phyloP scores from a whole-genome alignment of 768 basidiomycete species.

The Russula dissimulans region DNA sequence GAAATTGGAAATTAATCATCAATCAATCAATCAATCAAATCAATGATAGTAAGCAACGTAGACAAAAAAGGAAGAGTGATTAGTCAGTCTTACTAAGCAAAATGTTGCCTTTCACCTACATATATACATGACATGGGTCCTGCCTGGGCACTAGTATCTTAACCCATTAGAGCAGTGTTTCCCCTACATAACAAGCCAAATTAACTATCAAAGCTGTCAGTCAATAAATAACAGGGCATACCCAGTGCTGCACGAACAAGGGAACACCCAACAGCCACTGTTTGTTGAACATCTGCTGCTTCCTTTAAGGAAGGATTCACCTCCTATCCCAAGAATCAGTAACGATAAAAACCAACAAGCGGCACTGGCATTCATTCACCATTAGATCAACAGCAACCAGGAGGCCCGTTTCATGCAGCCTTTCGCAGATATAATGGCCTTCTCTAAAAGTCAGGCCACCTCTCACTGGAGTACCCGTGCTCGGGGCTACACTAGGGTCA shows the following conservation, averaged over 20 bases:
- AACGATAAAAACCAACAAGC: background rate
- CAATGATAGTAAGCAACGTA: too few relatives aligned
- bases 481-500: constrained; percentile 93
- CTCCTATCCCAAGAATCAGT: constrained; percentile 43
- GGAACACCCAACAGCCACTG: constrained; percentile 85
- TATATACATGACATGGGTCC: too few relatives aligned
- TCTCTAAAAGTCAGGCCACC: constrained; percentile 96
- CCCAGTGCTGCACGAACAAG: constrained; percentile 76
- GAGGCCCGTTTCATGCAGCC: constrained; percentile 84
- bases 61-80: too few relatives aligned
- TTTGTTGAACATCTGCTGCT: constrained; percentile 65
- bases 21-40: too few relatives aligned
- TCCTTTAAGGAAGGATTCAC: constrained; percentile 93
- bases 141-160: background rate
- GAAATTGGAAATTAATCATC: too few relatives aligned
- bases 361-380: constrained; percentile 38
- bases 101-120: too few relatives aligned
- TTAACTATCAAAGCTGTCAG: background rate
- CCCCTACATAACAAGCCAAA: constrained; percentile 13
- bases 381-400: constrained; percentile 91
- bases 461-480: constrained; percentile 88
- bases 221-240: constrained; percentile 28
- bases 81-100: too few relatives aligned
- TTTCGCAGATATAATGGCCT: constrained; percentile 97
- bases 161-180: constrained; percentile 21